These are phyloP conservation scores for Lipomyces lipofer DNA, from an alignment of 805 yeast species.

Conservation along the genomic window DNA sequence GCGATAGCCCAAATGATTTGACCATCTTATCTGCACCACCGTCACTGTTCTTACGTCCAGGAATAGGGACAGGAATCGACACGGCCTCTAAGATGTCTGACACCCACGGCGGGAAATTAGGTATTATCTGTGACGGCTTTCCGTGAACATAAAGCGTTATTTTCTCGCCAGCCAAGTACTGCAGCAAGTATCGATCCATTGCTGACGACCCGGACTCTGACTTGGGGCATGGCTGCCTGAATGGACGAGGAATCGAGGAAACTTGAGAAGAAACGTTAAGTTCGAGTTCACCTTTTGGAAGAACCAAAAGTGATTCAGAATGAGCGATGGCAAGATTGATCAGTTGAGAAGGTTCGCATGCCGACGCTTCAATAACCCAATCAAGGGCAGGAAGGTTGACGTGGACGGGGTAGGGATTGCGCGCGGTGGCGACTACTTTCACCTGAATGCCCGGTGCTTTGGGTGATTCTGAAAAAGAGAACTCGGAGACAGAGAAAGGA, in stretches of 20 bases:
- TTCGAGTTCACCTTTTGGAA: constrained; percentile 15
- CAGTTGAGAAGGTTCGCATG: constrained; percentile 14
- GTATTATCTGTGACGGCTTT: constrained; percentile 22
- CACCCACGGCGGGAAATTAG: constrained; percentile 24
- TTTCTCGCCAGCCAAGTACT: constrained; percentile 23
- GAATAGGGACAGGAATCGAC: constrained; percentile 27
- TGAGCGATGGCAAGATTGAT: constrained; percentile 24
- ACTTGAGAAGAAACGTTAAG: constrained; percentile 16
- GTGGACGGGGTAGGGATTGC: constrained; percentile 27
- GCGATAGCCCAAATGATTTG: constrained; percentile 24
- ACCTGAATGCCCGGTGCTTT: constrained; percentile 20
- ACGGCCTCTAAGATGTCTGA: constrained; percentile 21
- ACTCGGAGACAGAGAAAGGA: constrained; percentile 25
- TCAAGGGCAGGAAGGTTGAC: constrained; percentile 24
- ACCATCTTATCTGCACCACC: constrained; percentile 20
- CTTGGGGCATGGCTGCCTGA: constrained; percentile 20
- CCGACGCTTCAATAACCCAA: constrained; percentile 28
- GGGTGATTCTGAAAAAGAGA: constrained; percentile 15
- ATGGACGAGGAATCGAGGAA: constrained; percentile 16
- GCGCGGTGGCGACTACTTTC: constrained; percentile 21
- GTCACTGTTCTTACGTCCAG: constrained; percentile 22
- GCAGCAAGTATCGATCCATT: constrained; percentile 22
- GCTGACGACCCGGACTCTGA: constrained; percentile 22
- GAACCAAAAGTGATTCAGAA: constrained; percentile 17
- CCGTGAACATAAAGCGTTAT: constrained; percentile 27